Percentiles rank a stretch among this genome's conserved stretches.
Evolutionary conservation across 2,329 filamentous ascomycete species (phyloP).

Genomic region (Metarhizium guizhouense): DNA sequence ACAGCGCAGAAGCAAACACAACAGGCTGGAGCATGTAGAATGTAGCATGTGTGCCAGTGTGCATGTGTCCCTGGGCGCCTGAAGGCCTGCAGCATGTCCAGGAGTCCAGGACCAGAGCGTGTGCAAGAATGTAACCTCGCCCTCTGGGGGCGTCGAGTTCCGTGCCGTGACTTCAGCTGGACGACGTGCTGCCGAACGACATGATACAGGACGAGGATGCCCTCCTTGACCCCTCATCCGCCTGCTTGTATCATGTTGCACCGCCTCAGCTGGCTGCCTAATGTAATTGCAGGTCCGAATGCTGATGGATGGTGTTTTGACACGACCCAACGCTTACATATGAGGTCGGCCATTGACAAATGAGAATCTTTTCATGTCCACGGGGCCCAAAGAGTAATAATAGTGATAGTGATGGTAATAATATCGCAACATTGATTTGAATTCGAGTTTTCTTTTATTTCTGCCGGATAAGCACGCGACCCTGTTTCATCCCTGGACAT

Average conservation of each 20-base stretch:
- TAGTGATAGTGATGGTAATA: neutral
- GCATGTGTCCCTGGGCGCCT: slow-evolving; percentile 12
- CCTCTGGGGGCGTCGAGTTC: neutral
- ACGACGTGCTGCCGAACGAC: neutral
- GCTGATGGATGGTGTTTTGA: neutral
- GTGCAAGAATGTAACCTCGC: neutral
- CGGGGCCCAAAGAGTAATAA: neutral
- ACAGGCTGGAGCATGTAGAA: neutral
- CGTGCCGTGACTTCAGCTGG: neutral
- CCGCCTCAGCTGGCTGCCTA: neutral
- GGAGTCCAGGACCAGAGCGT: neutral
- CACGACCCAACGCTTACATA: neutral
- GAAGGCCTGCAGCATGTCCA: slow-evolving; percentile 8
- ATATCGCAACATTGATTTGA: neutral
- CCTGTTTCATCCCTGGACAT: neutral
- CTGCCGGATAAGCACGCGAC: neutral
- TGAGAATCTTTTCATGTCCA: neutral
- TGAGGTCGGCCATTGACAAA: neutral
- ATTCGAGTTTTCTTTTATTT: neutral
- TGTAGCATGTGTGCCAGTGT: too few species aligned
- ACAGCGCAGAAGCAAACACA: neutral
- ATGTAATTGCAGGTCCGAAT: neutral
- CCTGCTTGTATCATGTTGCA: neutral
- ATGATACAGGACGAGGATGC: neutral
- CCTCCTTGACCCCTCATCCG: neutral